Base-by-base conservation (phyloP, 164 flowering plant genomes). In the Pachysandra terminalis region DNA sequence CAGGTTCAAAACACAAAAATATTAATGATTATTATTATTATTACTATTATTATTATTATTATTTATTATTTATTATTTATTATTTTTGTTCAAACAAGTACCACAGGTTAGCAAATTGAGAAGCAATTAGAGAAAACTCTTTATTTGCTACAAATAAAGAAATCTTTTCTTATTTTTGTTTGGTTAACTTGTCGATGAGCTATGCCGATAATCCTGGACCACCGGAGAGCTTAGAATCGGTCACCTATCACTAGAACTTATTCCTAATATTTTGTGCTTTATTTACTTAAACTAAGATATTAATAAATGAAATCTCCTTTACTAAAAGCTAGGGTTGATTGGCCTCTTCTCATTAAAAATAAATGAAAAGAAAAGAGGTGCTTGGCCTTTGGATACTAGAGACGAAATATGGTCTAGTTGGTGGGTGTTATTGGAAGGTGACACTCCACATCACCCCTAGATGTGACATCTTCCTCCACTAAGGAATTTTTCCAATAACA, bases 381-480 rank as follows among this genome's bases (percentile, higher is more conserved):
- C 41, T 59, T 68, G 64, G 48, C 71, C 22, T 68, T 3, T 45
- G 17, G 1, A 7, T 60, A 48, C 26, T 1, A 25, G 64, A 21
- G 64, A 45, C 27, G 52, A 68, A 53, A 51, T 59, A 37, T 54
- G 60, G 52, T 59, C 56, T 48, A 40, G 54, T 67, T 28, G 56
- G 63, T 67, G 56, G 56, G 66, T 35, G 60, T 51, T 53, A 21
- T 69, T 69, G 35, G 59, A 45, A 61, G 48, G 71, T 69, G 66
- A 53, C 54, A 17, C 37, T 62, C 56, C 48, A 54, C 66, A 23
- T 69, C 72, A 63, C 24, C 22, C 13, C 35, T 32, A 35, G 32
- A 55, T 23, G 27, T 64, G 73, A 64, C 73, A 58, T 64, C 35
- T 32, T 52, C 65, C 27, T 59, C 63, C 68, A 71, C 64, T 64